Conservation (phyloP, 148 eudicot genomes). For the Polygonum aviculare region DNA sequence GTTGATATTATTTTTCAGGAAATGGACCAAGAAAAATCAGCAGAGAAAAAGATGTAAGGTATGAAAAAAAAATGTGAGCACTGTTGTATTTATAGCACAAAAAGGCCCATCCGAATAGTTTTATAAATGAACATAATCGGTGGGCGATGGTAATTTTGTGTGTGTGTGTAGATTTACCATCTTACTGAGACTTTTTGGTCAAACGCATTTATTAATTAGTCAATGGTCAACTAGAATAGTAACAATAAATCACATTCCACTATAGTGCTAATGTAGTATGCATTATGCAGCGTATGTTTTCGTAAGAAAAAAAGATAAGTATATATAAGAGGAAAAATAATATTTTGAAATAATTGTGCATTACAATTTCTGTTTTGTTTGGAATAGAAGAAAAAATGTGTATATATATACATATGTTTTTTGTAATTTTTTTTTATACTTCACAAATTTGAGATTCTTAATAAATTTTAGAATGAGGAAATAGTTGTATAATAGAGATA, state of each 20-base stretch:
- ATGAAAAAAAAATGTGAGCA: neutral
- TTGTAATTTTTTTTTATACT: no score
- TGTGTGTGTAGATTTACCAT: neutral
- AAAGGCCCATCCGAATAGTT: neutral
- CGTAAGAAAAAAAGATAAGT: no score
- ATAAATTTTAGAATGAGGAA: no score
- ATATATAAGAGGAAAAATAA: no score
- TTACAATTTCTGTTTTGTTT: no score
- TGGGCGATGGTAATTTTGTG: neutral
- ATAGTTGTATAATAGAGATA: no score
- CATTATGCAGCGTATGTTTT: no score
- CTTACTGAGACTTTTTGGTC: neutral
- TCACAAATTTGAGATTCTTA: no score
- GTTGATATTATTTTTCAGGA: neutral
- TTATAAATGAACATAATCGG: neutral
- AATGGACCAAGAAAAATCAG: neutral
- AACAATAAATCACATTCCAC: conserved; percentile 1
- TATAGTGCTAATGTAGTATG: neutral
- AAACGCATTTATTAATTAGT: neutral
- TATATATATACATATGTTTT: no score
- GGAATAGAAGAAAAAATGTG: no score
- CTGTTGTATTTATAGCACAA: neutral
- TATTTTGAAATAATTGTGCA: no score
- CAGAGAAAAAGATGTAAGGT: neutral
- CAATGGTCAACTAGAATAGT: conserved; percentile 1